phyloP scores from a whole-genome alignment of 2,329 filamentous ascomycete genomes.

The Trichoderma koningii region DNA sequence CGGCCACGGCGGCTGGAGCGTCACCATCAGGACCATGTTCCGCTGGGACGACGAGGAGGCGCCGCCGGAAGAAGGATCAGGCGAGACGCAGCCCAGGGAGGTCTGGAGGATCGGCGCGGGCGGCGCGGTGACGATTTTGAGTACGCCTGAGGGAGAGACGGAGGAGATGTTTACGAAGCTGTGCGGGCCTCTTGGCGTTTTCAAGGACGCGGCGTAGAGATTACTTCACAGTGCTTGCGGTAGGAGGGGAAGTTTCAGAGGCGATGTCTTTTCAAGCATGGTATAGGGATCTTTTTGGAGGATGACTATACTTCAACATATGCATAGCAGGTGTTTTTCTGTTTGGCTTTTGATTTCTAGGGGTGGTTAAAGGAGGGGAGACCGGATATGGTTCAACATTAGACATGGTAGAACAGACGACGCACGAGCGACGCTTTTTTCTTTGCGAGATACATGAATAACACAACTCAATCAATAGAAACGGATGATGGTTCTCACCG shows the following conservation, averaged over 20 bases:
- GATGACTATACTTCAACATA: conserved; percentile 40
- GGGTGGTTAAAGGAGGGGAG: background rate
- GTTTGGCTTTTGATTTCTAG: conserved; percentile 27
- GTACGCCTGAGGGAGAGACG: conserved; percentile 76
- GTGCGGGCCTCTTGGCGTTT: conserved; percentile 57
- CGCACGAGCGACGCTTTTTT: conserved; percentile 15
- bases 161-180: conserved; percentile 88
- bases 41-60: conserved; percentile 63
- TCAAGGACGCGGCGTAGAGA: conserved; percentile 42
- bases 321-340: conserved; percentile 36
- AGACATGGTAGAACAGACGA: conserved; percentile 10
- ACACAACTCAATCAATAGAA: conserved; percentile 9
- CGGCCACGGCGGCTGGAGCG: conserved; percentile 85
- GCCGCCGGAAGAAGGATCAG: conserved; percentile 31
- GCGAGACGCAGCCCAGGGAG: conserved; percentile 47
- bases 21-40: conserved; percentile 83
- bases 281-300: conserved; percentile 1
- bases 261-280: background rate
- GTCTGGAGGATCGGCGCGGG: conserved; percentile 86
- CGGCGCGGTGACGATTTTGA: conserved; percentile 84
- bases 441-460: background rate
- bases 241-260: background rate
- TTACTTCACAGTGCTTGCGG: background rate
- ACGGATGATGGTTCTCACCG: background rate
- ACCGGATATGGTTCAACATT: conserved; percentile 22